Percentiles rank a stretch among this genome's conserved stretches.
These are phyloP conservation scores for Fusarium sp. DNA, from an alignment of 2,329 filamentous ascomycete species.

Conservation along the genomic window DNA sequence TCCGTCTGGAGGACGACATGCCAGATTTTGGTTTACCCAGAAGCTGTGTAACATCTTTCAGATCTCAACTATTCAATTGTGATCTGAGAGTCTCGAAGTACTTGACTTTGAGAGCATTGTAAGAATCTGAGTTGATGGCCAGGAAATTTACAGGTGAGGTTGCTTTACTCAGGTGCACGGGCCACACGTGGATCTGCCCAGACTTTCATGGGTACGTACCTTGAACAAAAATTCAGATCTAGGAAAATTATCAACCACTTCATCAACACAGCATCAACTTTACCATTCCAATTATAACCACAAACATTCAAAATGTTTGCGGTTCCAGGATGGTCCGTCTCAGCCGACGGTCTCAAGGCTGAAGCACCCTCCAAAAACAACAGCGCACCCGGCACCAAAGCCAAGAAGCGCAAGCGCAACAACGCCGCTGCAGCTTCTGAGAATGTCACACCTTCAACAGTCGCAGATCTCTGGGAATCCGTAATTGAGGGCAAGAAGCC, in stretches of 20 bases:
- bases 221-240: slow-evolving; percentile 32
- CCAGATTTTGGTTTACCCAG: background rate
- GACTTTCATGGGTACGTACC: slow-evolving; percentile 27
- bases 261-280: slow-evolving; percentile 29
- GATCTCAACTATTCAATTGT: background rate
- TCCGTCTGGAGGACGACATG: slow-evolving; percentile 9
- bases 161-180: slow-evolving; percentile 17
- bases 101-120: background rate
- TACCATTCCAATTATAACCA: slow-evolving; percentile 15
- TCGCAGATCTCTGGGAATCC: slow-evolving; percentile 83
- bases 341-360: slow-evolving; percentile 78
- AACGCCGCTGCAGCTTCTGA: slow-evolving; percentile 47
- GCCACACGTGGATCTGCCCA: slow-evolving; percentile 9
- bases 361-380: slow-evolving; percentile 66
- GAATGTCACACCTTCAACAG: slow-evolving; percentile 77
- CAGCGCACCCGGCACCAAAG: slow-evolving; percentile 60
- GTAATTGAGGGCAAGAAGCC: slow-evolving; percentile 79
- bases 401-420: slow-evolving; percentile 72
- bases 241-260: slow-evolving; percentile 30
- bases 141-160: background rate
- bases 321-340: slow-evolving; percentile 92
- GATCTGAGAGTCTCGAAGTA: background rate
- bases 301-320: slow-evolving; percentile 79
- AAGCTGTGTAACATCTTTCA: background rate
- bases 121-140: background rate